These are phyloP conservation scores for Pulicaria dysenterica DNA, from an alignment of 129 eudicot genomes.

Conservation along the genomic window DNA sequence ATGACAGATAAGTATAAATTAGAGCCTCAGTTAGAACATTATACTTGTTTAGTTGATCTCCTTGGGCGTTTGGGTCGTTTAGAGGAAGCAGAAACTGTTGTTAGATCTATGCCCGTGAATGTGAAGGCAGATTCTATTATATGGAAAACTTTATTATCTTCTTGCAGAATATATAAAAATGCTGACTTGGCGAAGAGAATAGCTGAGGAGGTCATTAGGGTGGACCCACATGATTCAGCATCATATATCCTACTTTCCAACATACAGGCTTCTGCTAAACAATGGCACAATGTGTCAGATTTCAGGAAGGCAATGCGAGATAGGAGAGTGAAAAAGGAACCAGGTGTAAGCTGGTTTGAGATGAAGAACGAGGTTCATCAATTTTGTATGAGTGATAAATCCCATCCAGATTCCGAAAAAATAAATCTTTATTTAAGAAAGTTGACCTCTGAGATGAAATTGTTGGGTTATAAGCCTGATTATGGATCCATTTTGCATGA, in stretches of 20 bases:
- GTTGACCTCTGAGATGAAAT: conserved; percentile 53
- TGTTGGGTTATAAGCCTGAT: conserved; percentile 61
- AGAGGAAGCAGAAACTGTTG: conserved; percentile 63
- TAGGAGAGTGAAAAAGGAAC: conserved; percentile 72
- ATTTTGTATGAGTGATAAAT: conserved; percentile 59
- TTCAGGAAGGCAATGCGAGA: conserved; percentile 72
- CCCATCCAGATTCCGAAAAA: conserved; percentile 61
- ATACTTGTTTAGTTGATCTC: conserved; percentile 84
- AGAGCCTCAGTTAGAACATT: conserved; percentile 66
- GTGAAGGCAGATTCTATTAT: conserved; percentile 62
- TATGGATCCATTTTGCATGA: conserved; percentile 57
- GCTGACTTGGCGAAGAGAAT: conserved; percentile 70
- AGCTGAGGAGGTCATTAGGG: conserved; percentile 60
- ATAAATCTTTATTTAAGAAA: conserved; percentile 59
- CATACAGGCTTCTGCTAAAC: conserved; percentile 68
- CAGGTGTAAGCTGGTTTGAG: conserved; percentile 94
- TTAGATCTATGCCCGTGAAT: conserved; percentile 69
- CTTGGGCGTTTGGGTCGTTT: conserved; percentile 77
- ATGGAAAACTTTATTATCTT: conserved; percentile 85
- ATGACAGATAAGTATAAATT: conserved; percentile 62
- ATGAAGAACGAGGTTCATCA: conserved; percentile 67
- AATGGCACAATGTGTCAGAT: conserved; percentile 69
- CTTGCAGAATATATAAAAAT: conserved; percentile 74
- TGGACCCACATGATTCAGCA: conserved; percentile 74
- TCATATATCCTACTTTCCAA: conserved; percentile 77